phyloP scores from a whole-genome alignment of 352 stramenopile genomes.

The Pythium coloratum region DNA sequence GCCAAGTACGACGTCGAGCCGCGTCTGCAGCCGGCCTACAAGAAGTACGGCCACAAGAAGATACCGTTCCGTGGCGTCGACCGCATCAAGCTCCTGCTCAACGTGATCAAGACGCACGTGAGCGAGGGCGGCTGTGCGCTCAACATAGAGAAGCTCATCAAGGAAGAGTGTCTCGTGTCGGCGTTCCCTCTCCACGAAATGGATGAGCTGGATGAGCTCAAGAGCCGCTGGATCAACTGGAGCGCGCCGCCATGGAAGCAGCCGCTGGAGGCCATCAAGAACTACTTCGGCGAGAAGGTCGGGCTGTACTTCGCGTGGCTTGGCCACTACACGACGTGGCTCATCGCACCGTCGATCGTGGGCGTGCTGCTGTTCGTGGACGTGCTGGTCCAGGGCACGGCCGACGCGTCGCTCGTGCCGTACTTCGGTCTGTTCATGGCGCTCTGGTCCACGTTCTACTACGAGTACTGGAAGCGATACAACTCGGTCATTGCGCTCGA shows the following conservation, averaged over 20 bases:
- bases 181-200: conserved; percentile 62
- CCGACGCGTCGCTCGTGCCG: conserved; percentile 58
- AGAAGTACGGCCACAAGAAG: conserved; percentile 69
- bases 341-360: conserved; percentile 91
- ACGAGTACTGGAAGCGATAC: conserved; percentile 83
- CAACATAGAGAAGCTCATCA: conserved; percentile 51
- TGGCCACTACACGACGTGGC: conserved; percentile 92
- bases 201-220: conserved; percentile 47
- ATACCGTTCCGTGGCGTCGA: conserved; percentile 74
- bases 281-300: conserved; percentile 90
- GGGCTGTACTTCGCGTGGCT: conserved; percentile 98
- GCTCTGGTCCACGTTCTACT: conserved; percentile 80
- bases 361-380: conserved; percentile 89
- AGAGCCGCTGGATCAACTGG: conserved; percentile 69
- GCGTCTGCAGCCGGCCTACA: conserved; percentile 61
- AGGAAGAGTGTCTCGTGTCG: conserved; percentile 57
- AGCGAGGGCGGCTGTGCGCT: conserved; percentile 60
- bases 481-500: conserved; percentile 69
- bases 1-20: conserved; percentile 74
- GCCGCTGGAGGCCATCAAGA: conserved; percentile 62
- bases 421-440: conserved; percentile 86
- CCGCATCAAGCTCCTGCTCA: conserved; percentile 73
- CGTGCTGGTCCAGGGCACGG: conserved; percentile 56
- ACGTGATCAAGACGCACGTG: conserved; percentile 59
- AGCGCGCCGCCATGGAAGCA: conserved; percentile 57